These are phyloP conservation scores for Hymenoscyphus scutula DNA, from an alignment of 2,329 filamentous ascomycete species.

Conservation along the genomic window DNA sequence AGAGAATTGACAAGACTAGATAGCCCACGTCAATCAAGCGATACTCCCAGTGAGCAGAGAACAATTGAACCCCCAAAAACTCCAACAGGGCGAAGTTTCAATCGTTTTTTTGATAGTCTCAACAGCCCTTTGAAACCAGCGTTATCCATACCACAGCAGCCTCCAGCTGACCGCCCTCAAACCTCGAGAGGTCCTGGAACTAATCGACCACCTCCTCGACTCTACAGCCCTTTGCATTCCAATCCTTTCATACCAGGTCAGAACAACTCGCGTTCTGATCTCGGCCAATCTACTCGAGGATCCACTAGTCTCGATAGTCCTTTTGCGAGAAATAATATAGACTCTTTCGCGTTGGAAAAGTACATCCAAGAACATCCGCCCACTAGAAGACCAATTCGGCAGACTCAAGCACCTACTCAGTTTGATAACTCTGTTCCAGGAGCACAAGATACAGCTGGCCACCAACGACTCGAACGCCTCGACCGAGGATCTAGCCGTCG, in stretches of 20 bases:
- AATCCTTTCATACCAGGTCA: slow-evolving; percentile 4
- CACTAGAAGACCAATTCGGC: background rate
- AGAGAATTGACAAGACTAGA: background rate
- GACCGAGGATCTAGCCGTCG: slow-evolving; percentile 8
- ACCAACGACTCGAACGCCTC: background rate
- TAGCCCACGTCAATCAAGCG: background rate
- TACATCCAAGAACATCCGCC: slow-evolving; percentile 1
- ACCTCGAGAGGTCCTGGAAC: background rate
- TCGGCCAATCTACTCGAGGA: background rate
- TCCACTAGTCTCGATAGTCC: slow-evolving; percentile 1
- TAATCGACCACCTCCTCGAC: background rate
- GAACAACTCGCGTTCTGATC: background rate
- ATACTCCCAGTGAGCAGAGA: background rate
- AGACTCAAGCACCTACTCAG: background rate
- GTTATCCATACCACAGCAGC: background rate
- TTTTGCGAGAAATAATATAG: background rate
- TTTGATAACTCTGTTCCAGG: background rate
- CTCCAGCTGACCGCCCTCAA: background rate
- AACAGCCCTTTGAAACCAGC: background rate
- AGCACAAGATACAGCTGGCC: background rate
- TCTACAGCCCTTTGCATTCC: slow-evolving; percentile 8
- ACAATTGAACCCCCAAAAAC: background rate
- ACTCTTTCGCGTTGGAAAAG: slow-evolving; percentile 7
- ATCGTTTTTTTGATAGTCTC: background rate
- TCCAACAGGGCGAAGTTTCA: background rate